Evolutionary conservation across 2,329 filamentous ascomycete species (phyloP), one percentile per base, ranked within the genome.

Genomic region (Moelleriella libera): DNA sequence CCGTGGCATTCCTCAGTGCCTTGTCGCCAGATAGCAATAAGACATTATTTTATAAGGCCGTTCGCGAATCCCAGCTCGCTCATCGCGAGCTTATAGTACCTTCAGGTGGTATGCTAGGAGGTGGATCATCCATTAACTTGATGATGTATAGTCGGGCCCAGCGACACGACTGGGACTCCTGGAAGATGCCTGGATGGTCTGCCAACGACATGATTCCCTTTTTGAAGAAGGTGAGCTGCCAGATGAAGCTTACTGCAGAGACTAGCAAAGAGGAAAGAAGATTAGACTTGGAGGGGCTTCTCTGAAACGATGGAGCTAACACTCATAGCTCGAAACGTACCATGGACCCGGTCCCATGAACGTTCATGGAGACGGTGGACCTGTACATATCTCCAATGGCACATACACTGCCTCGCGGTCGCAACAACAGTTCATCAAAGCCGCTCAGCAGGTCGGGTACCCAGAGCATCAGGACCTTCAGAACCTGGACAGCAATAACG

Each of bases 121-220:
- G 55, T 6, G 54, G 55, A 2, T 57, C 55, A 5, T 53, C 55
- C 2, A 55, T 57, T 30, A 57, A 57, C 30, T 46, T 55, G 42
- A 48, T 56, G 51, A 55, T 52, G 6, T 57, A 57, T 44, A 55
- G 51, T 10, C 52, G 55, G 7, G 50, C 52, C 2, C 54, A 55
- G 28, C 52, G 54, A 30, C 49, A 52, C 3, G 53, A 57, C 29
- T 51, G 51, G 31, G 48, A 57, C 21, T 45, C 50, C 1, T 57
- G 55, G 47, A 50, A 54, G 4, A 52, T 48, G 5, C 48, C 49
- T 8, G 53, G 54, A 1, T 57, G 54, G 53, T 44, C 47, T 2
- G 49, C 54, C 1, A 32, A 55, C 7, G 55, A 57, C 3, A 40
- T 55, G 32, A 31, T 57, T n/a, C 53, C 52, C 1, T 54, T 49